Evolutionary conservation across 176 grass and related monocot genomes (phyloP), one percentile per base, ranked within the genome.

Genomic region (Cocos nucifera): DNA sequence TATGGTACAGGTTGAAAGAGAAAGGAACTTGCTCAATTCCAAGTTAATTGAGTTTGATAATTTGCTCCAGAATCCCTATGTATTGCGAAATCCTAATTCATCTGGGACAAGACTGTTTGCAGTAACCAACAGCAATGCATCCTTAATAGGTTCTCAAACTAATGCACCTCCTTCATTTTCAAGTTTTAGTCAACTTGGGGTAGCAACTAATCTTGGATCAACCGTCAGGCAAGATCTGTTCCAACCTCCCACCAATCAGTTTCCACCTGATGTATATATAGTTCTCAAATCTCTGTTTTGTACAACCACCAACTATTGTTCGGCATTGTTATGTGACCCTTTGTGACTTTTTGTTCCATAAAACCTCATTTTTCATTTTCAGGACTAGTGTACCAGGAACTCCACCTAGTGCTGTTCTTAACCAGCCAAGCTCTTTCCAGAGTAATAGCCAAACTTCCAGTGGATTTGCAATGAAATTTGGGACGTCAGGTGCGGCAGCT

Each of bases 101-200:
- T 58, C 81, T 39, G 70, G 59, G 54, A 62, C 25, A 7, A 22
- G 67, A 25, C 77, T 62, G 19, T 69, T 56, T 62, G 71, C 71
- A 69, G 63, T 65, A 75, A 67, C 75, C 15, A 85, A 78, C 53
- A 89, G 48, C 29, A 75, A 50, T 57, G 27, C 80, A 57, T 4
- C 76, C 18, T 71, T 84, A 51, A 69, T 58, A 62, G 77, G 63
- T 61, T 53, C 54, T 75, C 86, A 87, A 87, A 82, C 17, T 70
- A 90, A 63, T 57, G 67, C 68, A 73, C 61, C 78, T 28, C 87
- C 87, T 1, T 72, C 72, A 22, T 79, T 96, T 72, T 82, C 62
- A 65, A 90, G 83, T 79, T 96, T 96, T 76, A 87, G 66, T 82
- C 86, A 96, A 85, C 9, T 96, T 52, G 87, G 81, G 77, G 58